Evolutionary conservation across 2,329 filamentous ascomycete genomes (phyloP), one percentile per base, ranked within the genome.

Genomic region (Mycogone perniciosa): DNA sequence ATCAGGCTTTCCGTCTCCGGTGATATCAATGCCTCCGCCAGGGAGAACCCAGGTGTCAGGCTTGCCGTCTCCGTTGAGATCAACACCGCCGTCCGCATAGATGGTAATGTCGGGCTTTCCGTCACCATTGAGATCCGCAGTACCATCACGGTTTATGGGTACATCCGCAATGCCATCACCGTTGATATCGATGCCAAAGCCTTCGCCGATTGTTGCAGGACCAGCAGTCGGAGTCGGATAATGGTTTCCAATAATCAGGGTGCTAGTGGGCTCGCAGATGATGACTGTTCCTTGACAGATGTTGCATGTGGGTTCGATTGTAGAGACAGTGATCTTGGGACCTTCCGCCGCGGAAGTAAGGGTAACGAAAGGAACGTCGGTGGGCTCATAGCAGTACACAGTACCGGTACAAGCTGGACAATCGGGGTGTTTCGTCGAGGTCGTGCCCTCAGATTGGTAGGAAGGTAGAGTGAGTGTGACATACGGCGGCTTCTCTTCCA

Each of bases 351-450:
- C 45, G 5, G 57, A 58, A 1, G 57, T 64, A 13, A 57, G n/a
- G 9, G 61, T 64, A 10, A 57, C 57, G 40, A 54, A 62, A 5
- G 55, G 54, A 6, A 56, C 52, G 10, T 58, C 51, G 7, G 60
- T 63, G 8, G 60, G 55, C 41, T 64, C 48, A 37, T 59, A 63
- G 52, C 53, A 42, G 42, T 59, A 58, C 44, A 64, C 56, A 27
- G 61, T 64, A 31, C 59, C 59, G 20, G 44, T 40, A 37, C 60
- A 62, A 13, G 41, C 57, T 20, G 57, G 54, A 31, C 59, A 62
- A 4, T 45, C 46, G 1, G 60, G 59, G 1, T 52, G 40, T 26
- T 57, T 56, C 37, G 58, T 61, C 6, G 54, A 58, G 10, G 55
- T 59, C 30, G 44, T 52, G 9, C 39, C 55, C n/a, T 55, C 44